Percentiles rank a stretch among this genome's conserved stretches.
Conservation (phyloP, 352 stramenopile genomes). For the Hyaloperonospora brassicae region DNA sequence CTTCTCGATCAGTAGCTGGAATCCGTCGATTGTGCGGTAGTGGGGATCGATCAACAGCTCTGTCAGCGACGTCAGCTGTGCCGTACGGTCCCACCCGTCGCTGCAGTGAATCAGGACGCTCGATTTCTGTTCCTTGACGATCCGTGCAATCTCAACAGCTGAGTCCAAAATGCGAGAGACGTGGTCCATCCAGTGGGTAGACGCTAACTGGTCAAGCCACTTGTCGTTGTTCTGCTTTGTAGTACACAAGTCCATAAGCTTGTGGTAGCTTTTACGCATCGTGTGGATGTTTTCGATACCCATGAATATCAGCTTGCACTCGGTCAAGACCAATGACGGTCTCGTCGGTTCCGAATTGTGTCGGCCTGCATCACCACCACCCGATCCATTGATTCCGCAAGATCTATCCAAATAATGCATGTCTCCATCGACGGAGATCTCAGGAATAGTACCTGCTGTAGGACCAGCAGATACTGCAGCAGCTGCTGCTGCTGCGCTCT, state of each 20-base stretch:
- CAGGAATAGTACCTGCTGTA: constrained; percentile 1
- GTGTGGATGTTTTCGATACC: constrained; percentile 90
- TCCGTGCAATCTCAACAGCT: constrained; percentile 72
- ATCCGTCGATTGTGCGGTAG: constrained; percentile 84
- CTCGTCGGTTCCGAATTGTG: constrained; percentile 38
- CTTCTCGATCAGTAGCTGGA: constrained; percentile 83
- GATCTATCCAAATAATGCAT: constrained; percentile 6
- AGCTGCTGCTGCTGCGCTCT: constrained; percentile 14
- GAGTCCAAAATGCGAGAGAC: constrained; percentile 74
- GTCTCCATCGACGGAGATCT: constrained; percentile 19
- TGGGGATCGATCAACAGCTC: constrained; percentile 87
- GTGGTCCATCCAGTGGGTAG: constrained; percentile 70
- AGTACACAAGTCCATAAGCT: constrained; percentile 64
- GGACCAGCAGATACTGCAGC: constrained; percentile 9
- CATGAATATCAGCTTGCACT: constrained; percentile 85
- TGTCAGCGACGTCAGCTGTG: constrained; percentile 77
- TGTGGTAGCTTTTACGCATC: constrained; percentile 83
- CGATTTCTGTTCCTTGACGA: constrained; percentile 74
- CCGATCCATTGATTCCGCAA: constrained; percentile 8
- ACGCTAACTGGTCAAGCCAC: constrained; percentile 69
- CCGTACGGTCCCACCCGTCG: constrained; percentile 95
- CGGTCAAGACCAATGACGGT: constrained; percentile 56
- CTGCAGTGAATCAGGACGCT: constrained; percentile 97
- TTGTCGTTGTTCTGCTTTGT: constrained; percentile 62
- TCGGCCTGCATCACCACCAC: constrained; percentile 10